Percentiles rank a stretch among this genome's conserved stretches.
These are phyloP conservation scores for Metschnikowia picachoensis DNA, from an alignment of 805 yeast genomes.

Conservation along the genomic window DNA sequence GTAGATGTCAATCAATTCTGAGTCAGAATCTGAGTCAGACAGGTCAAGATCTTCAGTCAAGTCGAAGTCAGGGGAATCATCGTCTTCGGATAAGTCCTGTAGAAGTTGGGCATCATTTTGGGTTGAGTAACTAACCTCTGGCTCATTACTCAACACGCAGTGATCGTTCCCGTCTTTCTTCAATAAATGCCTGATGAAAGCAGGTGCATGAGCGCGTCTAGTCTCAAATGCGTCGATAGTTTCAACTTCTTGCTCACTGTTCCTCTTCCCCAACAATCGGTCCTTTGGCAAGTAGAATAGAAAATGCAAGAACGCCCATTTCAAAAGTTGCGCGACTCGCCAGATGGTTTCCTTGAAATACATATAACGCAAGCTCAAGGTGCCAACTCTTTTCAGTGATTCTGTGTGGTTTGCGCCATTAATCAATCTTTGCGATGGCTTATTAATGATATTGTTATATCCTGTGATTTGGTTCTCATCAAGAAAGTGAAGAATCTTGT, in stretches of 20 bases:
- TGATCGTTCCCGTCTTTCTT: neutral
- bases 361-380: conserved; percentile 19
- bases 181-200: conserved; percentile 21
- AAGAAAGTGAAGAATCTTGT: conserved; percentile 9
- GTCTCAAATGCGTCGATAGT: conserved; percentile 4
- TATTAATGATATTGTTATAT: conserved; percentile 28
- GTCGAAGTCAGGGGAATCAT: conserved; percentile 14
- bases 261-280: neutral
- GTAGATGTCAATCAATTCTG: conserved; percentile 1
- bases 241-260: neutral
- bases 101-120: neutral
- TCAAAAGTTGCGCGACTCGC: conserved; percentile 22
- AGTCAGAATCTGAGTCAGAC: conserved; percentile 10
- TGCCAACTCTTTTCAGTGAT: conserved; percentile 11
- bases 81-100: conserved; percentile 6
- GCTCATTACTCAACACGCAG: neutral
- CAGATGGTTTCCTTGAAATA: conserved; percentile 20
- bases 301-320: conserved; percentile 9
- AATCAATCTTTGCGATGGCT: conserved; percentile 26
- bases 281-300: conserved; percentile 1
- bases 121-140: neutral
- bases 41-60: conserved; percentile 1
- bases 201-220: conserved; percentile 20
- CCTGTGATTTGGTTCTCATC: conserved; percentile 18
- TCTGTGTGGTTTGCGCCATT: conserved; percentile 15